These are phyloP conservation scores for Quercus variabilis DNA, from an alignment of 306 rosid genomes.

Conservation along the genomic window DNA sequence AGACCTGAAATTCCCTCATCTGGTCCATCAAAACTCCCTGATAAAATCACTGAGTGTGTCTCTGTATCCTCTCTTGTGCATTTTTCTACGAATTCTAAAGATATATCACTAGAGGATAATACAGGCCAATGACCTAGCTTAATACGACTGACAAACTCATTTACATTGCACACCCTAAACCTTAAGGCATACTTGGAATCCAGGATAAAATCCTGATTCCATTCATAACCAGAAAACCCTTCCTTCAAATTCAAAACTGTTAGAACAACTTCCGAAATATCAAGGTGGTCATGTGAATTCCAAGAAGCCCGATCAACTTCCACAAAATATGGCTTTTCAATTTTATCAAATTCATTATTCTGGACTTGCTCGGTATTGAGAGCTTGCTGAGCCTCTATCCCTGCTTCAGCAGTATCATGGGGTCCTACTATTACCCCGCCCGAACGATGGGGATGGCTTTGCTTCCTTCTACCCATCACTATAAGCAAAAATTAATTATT, in stretches of 20 bases:
- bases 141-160: constrained; percentile 47
- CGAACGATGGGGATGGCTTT: constrained; percentile 64
- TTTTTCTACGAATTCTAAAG: constrained; percentile 58
- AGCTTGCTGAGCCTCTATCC: constrained; percentile 33
- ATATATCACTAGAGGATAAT: constrained; percentile 57
- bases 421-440: constrained; percentile 46
- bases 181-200: constrained; percentile 53
- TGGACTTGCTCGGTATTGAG: constrained; percentile 32
- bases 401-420: constrained; percentile 33
- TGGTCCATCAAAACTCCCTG: constrained; percentile 84
- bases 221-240: constrained; percentile 45
- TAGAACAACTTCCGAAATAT: constrained; percentile 80
- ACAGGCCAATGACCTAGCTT: constrained; percentile 91
- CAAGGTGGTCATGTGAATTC: constrained; percentile 62
- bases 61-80: constrained; percentile 25
- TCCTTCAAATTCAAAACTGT: constrained; percentile 48
- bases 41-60: constrained; percentile 50
- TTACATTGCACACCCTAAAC: constrained; percentile 56
- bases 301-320: constrained; percentile 64
- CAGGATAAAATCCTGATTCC: constrained; percentile 39
- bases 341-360: constrained; percentile 26
- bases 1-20: constrained; percentile 84
- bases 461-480: constrained; percentile 82
- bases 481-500: not conserved
- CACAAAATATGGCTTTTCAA: constrained; percentile 54